Conservation (phyloP, 2,329 filamentous ascomycete genomes). For the Diaporthe amygdali region DNA sequence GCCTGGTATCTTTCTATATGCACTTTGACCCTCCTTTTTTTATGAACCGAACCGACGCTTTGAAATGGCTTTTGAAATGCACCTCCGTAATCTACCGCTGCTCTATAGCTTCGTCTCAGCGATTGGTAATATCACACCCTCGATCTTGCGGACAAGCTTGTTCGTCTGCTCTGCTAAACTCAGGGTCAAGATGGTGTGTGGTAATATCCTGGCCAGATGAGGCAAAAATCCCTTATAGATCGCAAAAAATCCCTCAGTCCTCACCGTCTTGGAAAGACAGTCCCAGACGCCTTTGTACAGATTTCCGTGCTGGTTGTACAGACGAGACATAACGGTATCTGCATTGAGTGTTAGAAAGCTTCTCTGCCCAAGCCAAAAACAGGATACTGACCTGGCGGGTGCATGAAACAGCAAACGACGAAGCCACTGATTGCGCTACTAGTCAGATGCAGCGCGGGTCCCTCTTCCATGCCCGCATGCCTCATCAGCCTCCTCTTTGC, state of each 20-base stretch:
- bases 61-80: neutral
- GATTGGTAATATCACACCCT: slow-evolving; percentile 44
- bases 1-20: slow-evolving; percentile 17
- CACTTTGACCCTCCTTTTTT: neutral
- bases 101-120: slow-evolving; percentile 15
- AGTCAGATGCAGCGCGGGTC: slow-evolving; percentile 83
- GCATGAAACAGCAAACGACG: slow-evolving; percentile 97
- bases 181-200: slow-evolving; percentile 93
- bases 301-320: slow-evolving; percentile 99
- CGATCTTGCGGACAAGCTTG: slow-evolving; percentile 83
- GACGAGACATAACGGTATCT: slow-evolving; percentile 97
- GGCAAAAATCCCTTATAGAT: slow-evolving; percentile 99
- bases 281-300: slow-evolving; percentile 94
- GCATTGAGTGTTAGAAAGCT: slow-evolving; percentile 17
- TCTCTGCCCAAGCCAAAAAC: neutral
- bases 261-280: slow-evolving; percentile 88
- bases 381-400: slow-evolving; percentile 76
- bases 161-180: slow-evolving; percentile 96
- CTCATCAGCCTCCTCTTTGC: slow-evolving; percentile 85
- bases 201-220: slow-evolving; percentile 90
- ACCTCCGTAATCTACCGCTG: neutral
- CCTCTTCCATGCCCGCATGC: slow-evolving; percentile 89
- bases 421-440: slow-evolving; percentile 92
- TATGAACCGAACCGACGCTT: neutral
- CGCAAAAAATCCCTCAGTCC: slow-evolving; percentile 87